Evolutionary conservation across 257 asterid species (phyloP), one percentile per base, ranked within the genome.

Genomic region (Nicotiana noctiflora): DNA sequence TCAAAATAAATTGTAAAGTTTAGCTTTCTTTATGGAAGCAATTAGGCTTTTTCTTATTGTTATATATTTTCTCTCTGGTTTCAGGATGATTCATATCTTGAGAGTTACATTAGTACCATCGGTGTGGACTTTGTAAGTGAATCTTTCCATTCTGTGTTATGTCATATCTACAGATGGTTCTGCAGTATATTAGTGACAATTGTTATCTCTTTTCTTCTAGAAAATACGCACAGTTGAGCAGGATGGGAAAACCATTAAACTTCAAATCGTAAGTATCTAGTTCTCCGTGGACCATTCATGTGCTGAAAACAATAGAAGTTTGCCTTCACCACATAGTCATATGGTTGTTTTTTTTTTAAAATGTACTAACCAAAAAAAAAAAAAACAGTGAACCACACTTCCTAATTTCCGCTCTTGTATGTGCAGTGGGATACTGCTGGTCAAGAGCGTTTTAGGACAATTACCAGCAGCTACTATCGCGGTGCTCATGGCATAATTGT

Each of bases 401-500:
- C 9, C 40, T 61, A 21, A n/a, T 46, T 52, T 34, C n/a, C 46
- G 4, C 37, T 53, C 8, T 79, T 1, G 12, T 79, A 10, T 51
- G 23, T 86, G 81, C 85, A 94, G 98, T 94, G 98, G 98, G 98
- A 94, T 80, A 94, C 98, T 79, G 98, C 98, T 77, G 98, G 98
- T 65, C 98, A 94, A 91, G 98, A 92, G 79, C 97, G 97, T 8
- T 94, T 94, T 82, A 92, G 98, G 90, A 94, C 98, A 81, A 94
- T 94, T 81, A 94, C 98, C 12, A 94, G 98, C 92, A 94, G 98
- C 84, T 94, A 94, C 87, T 94, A 94, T 72, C 98, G 98, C 57
- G 98, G 98, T 74, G 98, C 98, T 46, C 98, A 94, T 65, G 98
- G 97, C 76, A 94, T 94, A 88, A 94, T 93, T 82, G 98, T 94